Evolutionary conservation across 2,329 filamentous ascomycete species (phyloP).

Genomic region (Fusarium tjaetaba): DNA sequence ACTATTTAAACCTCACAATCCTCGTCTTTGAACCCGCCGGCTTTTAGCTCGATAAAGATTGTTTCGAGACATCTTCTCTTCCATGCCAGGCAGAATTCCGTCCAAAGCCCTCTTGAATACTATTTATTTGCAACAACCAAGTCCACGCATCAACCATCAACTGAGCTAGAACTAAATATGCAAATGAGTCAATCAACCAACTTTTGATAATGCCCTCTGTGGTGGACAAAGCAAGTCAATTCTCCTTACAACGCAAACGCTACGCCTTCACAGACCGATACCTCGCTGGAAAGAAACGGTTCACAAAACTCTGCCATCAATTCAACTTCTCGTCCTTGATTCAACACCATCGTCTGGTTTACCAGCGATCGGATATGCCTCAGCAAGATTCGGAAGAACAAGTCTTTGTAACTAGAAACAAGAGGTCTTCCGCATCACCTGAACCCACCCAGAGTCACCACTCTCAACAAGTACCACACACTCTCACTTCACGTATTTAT

Average conservation of each 20-base stretch:
- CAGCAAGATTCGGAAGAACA: constrained; percentile 34
- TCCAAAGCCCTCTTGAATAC: background rate
- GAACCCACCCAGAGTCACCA: constrained; percentile 10
- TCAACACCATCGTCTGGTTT: constrained; percentile 38
- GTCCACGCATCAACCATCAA: background rate
- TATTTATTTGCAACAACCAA: background rate
- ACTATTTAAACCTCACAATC: constrained; percentile 16
- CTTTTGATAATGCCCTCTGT: constrained; percentile 43
- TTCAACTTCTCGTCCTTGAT: constrained; percentile 21
- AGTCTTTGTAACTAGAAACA: constrained; percentile 34
- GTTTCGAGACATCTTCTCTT: background rate
- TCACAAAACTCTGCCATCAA: constrained; percentile 19
- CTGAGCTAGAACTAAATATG: constrained; percentile 23
- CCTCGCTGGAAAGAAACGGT: constrained; percentile 6
- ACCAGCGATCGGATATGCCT: constrained; percentile 43
- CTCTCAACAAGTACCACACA: constrained; percentile 7
- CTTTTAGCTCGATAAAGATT: too few relatives aligned
- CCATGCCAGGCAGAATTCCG: background rate
- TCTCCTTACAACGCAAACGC: constrained; percentile 32
- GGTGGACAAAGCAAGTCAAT: constrained; percentile 42
- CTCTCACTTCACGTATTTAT: too few relatives aligned
- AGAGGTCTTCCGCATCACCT: constrained; percentile 31
- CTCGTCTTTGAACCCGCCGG: background rate
- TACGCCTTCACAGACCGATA: constrained; percentile 1
- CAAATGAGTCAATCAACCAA: constrained; percentile 10